Percentiles rank a stretch among this genome's conserved stretches.
Conservation (phyloP, 805 yeast genomes). For the Spencermartinsiella europaea region DNA sequence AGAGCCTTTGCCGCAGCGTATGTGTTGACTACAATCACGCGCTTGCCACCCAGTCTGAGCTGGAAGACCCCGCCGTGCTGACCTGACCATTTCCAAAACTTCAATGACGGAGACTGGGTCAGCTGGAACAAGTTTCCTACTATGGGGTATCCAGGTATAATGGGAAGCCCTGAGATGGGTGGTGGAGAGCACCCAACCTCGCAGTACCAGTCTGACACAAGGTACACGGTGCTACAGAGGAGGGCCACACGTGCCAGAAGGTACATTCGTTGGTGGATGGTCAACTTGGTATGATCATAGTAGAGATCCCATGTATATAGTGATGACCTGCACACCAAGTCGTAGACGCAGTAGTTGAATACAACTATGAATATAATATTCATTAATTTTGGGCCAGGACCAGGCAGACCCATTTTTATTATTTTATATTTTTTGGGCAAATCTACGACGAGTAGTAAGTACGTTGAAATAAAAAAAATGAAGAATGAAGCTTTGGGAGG, state of each 20-base stretch:
- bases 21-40: conserved; percentile 64
- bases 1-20: conserved; percentile 48
- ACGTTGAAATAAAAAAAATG: no score
- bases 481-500: no score
- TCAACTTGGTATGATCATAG: not conserved
- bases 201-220: conserved; percentile 11
- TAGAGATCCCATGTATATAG: not conserved
- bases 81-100: conserved; percentile 43
- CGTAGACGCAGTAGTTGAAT: not conserved
- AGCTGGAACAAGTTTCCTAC: conserved; percentile 48
- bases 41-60: conserved; percentile 51
- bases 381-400: not conserved
- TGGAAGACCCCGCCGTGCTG: conserved; percentile 49
- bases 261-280: not conserved
- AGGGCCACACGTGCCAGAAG: not conserved
- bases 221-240: not conserved
- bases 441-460: no score
- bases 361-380: not conserved
- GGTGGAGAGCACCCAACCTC: conserved; percentile 16
- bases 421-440: no score
- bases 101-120: conserved; percentile 44
- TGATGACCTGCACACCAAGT: not conserved
- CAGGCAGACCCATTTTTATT: no score
- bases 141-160: conserved; percentile 45
- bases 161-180: conserved; percentile 33